A percentile compares a stretch with the other conserved stretches of the same genome.
Conservation (phyloP, 345 rosid species). For the Melastoma malabathricum region DNA sequence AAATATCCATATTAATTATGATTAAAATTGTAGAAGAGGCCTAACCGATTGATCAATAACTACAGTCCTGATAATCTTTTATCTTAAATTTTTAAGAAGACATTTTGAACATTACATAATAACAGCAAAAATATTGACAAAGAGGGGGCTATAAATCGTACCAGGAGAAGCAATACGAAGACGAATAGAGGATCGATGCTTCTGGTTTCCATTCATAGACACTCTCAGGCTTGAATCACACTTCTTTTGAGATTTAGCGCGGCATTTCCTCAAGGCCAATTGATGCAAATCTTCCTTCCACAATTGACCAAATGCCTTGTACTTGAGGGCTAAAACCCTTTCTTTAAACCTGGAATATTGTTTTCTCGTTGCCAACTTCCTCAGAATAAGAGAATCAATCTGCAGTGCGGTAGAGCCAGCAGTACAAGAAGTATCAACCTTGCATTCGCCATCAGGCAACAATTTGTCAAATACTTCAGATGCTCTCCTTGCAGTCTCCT, state of each 20-base stretch:
- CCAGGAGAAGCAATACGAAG: slow-evolving; percentile 58
- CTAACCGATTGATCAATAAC: too few species aligned
- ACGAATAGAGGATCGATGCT: slow-evolving; percentile 55
- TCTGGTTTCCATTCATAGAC: slow-evolving; percentile 34
- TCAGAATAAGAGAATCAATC: slow-evolving; percentile 27
- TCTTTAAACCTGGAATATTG: slow-evolving; percentile 49
- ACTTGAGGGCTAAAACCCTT: slow-evolving; percentile 63
- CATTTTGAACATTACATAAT: too few species aligned
- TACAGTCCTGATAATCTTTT: too few species aligned
- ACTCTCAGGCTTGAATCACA: slow-evolving; percentile 36
- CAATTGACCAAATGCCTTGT: slow-evolving; percentile 51
- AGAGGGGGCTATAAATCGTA: slow-evolving; percentile 15
- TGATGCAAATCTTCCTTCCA: slow-evolving; percentile 83
- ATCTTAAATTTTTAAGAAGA: too few species aligned
- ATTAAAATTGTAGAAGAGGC: too few species aligned
- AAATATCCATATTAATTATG: too few species aligned
- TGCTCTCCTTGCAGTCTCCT: slow-evolving; percentile 42
- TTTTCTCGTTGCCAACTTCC: slow-evolving; percentile 34
- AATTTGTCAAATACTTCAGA: slow-evolving; percentile 37
- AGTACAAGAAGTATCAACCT: slow-evolving; percentile 21
- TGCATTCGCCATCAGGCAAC: slow-evolving; percentile 26
- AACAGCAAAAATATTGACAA: too few species aligned
- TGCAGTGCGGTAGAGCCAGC: slow-evolving; percentile 10
- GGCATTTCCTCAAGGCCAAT: slow-evolving; percentile 38
- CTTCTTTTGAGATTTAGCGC: slow-evolving; percentile 59